These are phyloP conservation scores for Sordariomycetes sp. DNA, from an alignment of 2,329 filamentous ascomycete species.

Conservation along the genomic window DNA sequence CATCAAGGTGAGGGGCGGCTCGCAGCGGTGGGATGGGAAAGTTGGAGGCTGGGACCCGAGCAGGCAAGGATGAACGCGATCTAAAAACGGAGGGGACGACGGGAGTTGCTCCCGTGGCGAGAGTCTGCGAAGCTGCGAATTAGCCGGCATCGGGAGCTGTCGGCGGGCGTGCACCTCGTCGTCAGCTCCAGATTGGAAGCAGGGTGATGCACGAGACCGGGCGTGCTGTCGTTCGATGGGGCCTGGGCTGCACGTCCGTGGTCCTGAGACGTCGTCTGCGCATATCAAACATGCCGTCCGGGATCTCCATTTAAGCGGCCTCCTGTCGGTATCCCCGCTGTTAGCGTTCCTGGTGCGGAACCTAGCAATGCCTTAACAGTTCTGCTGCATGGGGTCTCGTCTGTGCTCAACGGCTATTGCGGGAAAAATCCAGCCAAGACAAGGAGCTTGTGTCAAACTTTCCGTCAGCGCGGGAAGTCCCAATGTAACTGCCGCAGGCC, in stretches of 20 bases:
- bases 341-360: neutral
- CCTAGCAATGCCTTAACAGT: neutral
- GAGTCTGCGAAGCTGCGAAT: neutral
- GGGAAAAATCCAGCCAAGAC: conserved; percentile 2
- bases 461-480: neutral
- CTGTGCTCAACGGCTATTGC: neutral
- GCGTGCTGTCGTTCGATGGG: neutral
- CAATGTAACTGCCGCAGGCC: neutral
- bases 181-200: neutral
- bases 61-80: conserved; percentile 1
- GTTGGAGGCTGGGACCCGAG: neutral
- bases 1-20: neutral
- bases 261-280: conserved; percentile 3
- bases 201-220: neutral
- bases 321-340: neutral
- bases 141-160: neutral
- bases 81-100: neutral
- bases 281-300: conserved; percentile 3
- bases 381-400: neutral
- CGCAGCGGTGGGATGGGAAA: neutral
- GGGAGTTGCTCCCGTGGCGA: neutral
- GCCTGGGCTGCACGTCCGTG: neutral
- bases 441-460: conserved; percentile 5
- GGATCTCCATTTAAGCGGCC: neutral
- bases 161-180: neutral